Percentiles rank a stretch among this genome's conserved stretches.
phyloP scores from a whole-genome alignment of 2,329 filamentous ascomycete species.

The Microsporum audouinii region DNA sequence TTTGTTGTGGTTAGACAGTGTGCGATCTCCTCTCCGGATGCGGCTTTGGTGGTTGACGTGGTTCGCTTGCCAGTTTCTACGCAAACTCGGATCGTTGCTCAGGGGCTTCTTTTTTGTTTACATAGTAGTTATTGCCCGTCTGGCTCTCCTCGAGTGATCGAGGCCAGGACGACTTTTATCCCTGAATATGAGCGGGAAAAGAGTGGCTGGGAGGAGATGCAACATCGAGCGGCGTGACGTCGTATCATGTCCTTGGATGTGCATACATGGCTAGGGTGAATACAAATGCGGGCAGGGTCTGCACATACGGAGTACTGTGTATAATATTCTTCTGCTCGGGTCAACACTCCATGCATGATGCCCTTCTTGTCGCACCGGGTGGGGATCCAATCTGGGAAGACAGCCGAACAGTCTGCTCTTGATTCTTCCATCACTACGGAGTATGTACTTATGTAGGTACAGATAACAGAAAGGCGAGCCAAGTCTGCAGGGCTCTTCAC shows the following conservation, averaged over 20 bases:
- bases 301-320: neutral
- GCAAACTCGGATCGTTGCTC: no score
- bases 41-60: neutral
- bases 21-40: neutral
- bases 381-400: neutral
- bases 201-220: neutral
- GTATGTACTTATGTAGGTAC: neutral
- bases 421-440: neutral
- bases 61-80: no score
- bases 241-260: neutral
- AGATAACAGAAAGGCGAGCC: neutral
- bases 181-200: neutral
- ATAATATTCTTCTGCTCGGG: neutral
- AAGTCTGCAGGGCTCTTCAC: neutral
- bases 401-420: neutral
- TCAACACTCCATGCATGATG: neutral
- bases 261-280: neutral
- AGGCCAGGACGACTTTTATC: no score
- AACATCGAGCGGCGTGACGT: neutral
- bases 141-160: no score
- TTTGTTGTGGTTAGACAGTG: neutral
- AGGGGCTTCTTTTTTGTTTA: no score
- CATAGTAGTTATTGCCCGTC: no score
- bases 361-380: neutral
- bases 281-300: neutral